Evolutionary conservation across 768 basidiomycete species (phyloP), one percentile per base, ranked within the genome.

Genomic region (Pleurotus ostreatus): DNA sequence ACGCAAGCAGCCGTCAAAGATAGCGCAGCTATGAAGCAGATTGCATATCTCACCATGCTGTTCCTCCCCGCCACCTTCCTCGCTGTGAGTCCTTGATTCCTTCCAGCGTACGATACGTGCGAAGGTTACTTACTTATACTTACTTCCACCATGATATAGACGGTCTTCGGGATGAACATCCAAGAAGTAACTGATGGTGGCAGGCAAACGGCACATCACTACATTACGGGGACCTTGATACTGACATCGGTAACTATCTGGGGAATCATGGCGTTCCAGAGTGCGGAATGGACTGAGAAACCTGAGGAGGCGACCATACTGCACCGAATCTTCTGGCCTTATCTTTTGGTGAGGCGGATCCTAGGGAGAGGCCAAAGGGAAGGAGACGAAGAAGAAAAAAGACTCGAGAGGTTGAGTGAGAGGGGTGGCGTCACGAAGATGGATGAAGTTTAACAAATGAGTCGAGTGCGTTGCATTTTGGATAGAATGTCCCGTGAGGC

Each of bases 1-100:
- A 75, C 80, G 1, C 55, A 72, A 49, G 74, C 76, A 2, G 68
- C 78, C 4, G 77, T 63, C 70, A 75, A 58, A 71, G 74, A 74
- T 52, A 34, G 70, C 57, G 23, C 49, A 75, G 77, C 75, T 16
- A 77, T 79, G 73, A 79, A 78, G 57, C 73, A 82, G 52, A 77
- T 85, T 26, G 74, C 81, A 0, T 84, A 83, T 57, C 67, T 86
- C 2, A 81, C 83, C 0, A 84, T 84, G 81, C 62, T 83, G n/a
- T 86, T 85, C 65, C 68, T 85, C 7, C 84, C 84, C 0, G 77
- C 80, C 2, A 76, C 76, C 8, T 80, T 85, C 47, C 66, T 72
- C 38, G 75, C 75, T 9, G 76, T 77, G 62, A 55, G 71, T 65
- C 2, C 30, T 34, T 11, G 30, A 23, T 13, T 54, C n/a, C 12